Conservation (phyloP, 208 protist species). For the Leptomonas pyrrhocoris region DNA sequence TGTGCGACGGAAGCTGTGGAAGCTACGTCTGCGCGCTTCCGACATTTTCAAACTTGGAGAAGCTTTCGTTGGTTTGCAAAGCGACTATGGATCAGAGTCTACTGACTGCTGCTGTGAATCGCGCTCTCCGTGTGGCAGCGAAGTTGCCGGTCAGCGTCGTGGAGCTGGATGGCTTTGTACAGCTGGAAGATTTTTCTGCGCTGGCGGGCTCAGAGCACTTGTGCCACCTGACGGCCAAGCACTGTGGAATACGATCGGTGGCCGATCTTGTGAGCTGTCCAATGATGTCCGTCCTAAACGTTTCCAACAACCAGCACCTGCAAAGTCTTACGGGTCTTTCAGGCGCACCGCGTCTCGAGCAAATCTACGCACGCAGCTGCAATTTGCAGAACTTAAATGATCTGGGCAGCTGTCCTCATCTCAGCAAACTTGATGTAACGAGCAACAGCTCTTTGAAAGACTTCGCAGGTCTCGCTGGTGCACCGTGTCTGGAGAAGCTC, state of each 20-base stretch:
- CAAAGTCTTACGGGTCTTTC: no score
- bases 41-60: background rate
- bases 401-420: no score
- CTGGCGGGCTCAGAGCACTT: background rate
- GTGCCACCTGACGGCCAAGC: background rate
- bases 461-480: background rate
- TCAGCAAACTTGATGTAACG: no score
- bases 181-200: background rate
- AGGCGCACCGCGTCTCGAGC: no score
- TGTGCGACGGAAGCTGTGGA: background rate
- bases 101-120: background rate
- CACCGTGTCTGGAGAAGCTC: background rate
- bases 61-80: background rate
- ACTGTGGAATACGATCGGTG: constrained; percentile 2
- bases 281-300: background rate
- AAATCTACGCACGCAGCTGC: no score
- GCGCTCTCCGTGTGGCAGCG: background rate
- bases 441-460: background rate
- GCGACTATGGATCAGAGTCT: background rate
- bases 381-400: no score
- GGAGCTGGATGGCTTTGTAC: background rate
- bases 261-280: background rate
- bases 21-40: constrained; percentile 4
- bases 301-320: background rate
- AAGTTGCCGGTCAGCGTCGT: background rate